Evolutionary conservation across 2,329 filamentous ascomycete genomes (phyloP).

Genomic region (Canariomyces notabilis): DNA sequence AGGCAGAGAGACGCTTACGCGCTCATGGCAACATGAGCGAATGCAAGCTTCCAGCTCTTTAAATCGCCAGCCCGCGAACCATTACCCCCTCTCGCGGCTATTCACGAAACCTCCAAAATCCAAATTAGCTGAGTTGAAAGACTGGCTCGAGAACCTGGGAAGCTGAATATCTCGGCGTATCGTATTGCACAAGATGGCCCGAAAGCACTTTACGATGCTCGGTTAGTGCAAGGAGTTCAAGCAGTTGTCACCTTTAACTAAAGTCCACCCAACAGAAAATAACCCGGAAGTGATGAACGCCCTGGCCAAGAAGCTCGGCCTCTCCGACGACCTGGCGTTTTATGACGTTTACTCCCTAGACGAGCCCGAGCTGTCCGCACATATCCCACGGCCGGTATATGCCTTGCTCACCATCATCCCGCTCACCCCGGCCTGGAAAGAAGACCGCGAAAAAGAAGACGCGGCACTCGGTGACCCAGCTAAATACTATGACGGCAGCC

Average conservation of each 20-base stretch:
- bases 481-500: constrained; percentile 12
- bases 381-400: constrained; percentile 70
- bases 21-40: too few species aligned
- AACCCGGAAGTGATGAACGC: constrained; percentile 75
- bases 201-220: constrained; percentile 8
- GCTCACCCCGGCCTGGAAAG: constrained; percentile 41
- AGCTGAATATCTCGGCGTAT: too few species aligned
- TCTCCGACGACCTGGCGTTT: constrained; percentile 64
- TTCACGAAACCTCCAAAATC: too few species aligned
- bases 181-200: constrained; percentile 13
- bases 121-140: too few species aligned
- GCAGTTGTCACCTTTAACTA: neutral
- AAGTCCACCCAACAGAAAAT: constrained; percentile 37
- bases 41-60: too few species aligned
- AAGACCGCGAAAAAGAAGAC: constrained; percentile 51
- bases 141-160: too few species aligned
- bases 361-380: constrained; percentile 67
- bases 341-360: constrained; percentile 79
- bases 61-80: too few species aligned
- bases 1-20: too few species aligned
- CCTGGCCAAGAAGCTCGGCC: constrained; percentile 65
- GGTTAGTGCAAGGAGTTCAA: neutral
- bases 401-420: constrained; percentile 80
- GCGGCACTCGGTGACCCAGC: constrained; percentile 27
- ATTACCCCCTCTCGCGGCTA: too few species aligned